Percentiles rank a stretch among this genome's conserved stretches.
Evolutionary conservation across 2,329 filamentous ascomycete genomes (phyloP).

Genomic region (Sclerotinia sclerotiorum): DNA sequence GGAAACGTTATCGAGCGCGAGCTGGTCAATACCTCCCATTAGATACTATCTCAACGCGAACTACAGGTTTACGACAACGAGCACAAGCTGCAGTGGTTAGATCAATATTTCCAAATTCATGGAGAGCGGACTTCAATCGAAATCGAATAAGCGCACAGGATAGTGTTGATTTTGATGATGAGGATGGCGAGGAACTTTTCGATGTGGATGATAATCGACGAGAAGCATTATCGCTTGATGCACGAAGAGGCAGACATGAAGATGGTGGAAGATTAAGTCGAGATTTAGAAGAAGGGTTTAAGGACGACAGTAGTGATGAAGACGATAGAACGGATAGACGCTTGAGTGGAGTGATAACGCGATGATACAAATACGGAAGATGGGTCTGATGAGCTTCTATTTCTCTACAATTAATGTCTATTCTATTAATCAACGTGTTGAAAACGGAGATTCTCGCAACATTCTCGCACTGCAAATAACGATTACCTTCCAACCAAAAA

Average conservation of each 20-base stretch:
- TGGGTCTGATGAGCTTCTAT: slow-evolving; percentile 7
- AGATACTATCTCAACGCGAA: slow-evolving; percentile 60
- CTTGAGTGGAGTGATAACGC: slow-evolving; percentile 19
- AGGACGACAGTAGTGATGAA: slow-evolving; percentile 70
- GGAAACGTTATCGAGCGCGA: slow-evolving; percentile 67
- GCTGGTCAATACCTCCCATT: slow-evolving; percentile 75
- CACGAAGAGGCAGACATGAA: slow-evolving; percentile 42
- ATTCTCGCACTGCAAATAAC: slow-evolving; percentile 2
- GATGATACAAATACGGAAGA: slow-evolving; percentile 19
- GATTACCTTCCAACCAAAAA: not conserved
- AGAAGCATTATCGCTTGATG: slow-evolving; percentile 44
- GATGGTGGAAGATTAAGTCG: slow-evolving; percentile 68
- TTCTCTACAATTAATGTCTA: slow-evolving; percentile 14
- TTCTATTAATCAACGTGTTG: slow-evolving; percentile 5
- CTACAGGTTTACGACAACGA: slow-evolving; percentile 54
- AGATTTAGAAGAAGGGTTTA: slow-evolving; percentile 75
- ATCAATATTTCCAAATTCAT: slow-evolving; percentile 49
- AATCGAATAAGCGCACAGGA: slow-evolving; percentile 45
- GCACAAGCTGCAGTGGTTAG: slow-evolving; percentile 46
- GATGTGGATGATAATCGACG: slow-evolving; percentile 52
- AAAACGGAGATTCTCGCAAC: not conserved
- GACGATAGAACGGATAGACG: slow-evolving; percentile 25
- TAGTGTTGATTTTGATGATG: slow-evolving; percentile 58
- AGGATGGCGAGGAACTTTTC: slow-evolving; percentile 69
- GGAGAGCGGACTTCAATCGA: slow-evolving; percentile 48